These are phyloP conservation scores for Salix arbutifolia DNA, from an alignment of 345 rosid genomes.

Conservation along the genomic window DNA sequence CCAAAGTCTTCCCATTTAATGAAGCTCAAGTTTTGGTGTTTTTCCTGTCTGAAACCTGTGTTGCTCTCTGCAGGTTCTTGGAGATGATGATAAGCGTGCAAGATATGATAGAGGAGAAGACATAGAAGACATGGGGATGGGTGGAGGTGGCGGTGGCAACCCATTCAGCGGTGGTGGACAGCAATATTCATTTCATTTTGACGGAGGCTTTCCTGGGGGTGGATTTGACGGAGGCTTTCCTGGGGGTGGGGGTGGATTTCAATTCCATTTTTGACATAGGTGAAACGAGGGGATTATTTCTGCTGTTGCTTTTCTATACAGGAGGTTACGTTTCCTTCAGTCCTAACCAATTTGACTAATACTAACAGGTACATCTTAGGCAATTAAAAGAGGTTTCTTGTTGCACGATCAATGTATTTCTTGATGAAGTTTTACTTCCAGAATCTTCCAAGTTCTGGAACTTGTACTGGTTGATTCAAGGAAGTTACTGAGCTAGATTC, in stretches of 20 bases:
- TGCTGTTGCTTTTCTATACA: neutral
- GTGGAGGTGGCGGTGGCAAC: conserved; percentile 56
- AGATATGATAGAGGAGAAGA: conserved; percentile 96
- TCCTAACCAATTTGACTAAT: conserved; percentile 10
- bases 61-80: conserved; percentile 53
- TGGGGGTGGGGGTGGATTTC: conserved; percentile 49
- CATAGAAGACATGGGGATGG: conserved; percentile 84
- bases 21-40: neutral
- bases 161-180: conserved; percentile 87
- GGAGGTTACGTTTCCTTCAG: neutral
- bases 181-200: conserved; percentile 71
- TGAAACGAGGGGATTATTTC: neutral
- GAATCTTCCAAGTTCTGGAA: neutral
- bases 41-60: neutral
- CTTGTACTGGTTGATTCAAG: conserved; percentile 7
- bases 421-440: conserved; percentile 3
- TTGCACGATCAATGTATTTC: neutral
- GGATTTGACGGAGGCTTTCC: conserved; percentile 64
- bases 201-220: conserved; percentile 88
- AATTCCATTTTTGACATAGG: conserved; percentile 52
- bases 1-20: neutral
- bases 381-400: neutral
- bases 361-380: conserved; percentile 5
- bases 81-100: conserved; percentile 83
- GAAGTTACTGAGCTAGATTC: conserved; percentile 2